Base-by-base conservation (phyloP, 2,329 filamentous ascomycete genomes). In the Fusarium falciforme region DNA sequence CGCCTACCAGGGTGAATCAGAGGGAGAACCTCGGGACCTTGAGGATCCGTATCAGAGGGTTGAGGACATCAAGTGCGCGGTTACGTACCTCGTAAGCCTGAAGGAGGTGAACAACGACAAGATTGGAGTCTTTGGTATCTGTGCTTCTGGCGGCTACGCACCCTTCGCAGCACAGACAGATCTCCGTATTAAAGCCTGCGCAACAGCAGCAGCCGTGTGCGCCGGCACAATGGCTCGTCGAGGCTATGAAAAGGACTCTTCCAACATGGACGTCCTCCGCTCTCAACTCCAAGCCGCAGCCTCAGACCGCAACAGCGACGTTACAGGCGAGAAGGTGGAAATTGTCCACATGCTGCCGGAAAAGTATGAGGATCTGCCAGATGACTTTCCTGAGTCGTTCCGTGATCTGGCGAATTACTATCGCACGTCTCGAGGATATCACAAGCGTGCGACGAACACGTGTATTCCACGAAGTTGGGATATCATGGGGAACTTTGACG, bases 1-100 rank as follows among this genome's bases (percentile, higher is more conserved):
- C 17, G 54, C 62, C 5, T 59, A 59, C 44, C 47, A 70, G 42
- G 64, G 64, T 54, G 12, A 59, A 25, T 59, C 55, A 10, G 55
- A 59, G 17, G 55, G 55, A 25, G 35, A 59, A 4, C 55, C 55
- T 8, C 55, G 55, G 0, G 33, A 59, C 5, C 55, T 59, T 14
- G 55, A 59, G 16, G 55, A 59, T 42, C 55, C 55, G 9, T 36
- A 57, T 17, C 54, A 38, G 2, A 9, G 54, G 14, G 54, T 57
- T 14, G 54, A 57, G 2, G 54, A 57, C 16, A 57, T 57, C 54
- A 57, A 57, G 54, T 57, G 54, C 38, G 54, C 54, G 3, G 31
- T 57, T 22, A 57, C 54, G 5, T 57, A 57, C 14, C 20, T 57
- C 4, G 12, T 31, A 0, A 36, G 54, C 20, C 54, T 57, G 0